A percentile compares a stretch with the other conserved stretches of the same genome.
phyloP scores from a whole-genome alignment of 108 stramenopile species.

The Skeletonema potamos region DNA sequence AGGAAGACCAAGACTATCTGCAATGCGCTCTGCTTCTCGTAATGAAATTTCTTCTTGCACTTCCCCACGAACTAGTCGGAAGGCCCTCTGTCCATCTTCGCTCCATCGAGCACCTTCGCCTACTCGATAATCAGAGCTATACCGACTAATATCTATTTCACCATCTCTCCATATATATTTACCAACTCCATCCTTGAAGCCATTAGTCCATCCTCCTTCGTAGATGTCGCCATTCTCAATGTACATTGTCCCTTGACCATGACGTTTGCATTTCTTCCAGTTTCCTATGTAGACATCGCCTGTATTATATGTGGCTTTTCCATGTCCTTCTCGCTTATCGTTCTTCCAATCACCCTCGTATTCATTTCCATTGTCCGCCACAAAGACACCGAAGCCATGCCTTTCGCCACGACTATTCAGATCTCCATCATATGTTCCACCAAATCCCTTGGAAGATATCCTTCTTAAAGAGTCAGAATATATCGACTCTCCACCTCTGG shows the following conservation, averaged over 20 bases:
- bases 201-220: slow-evolving; percentile 40
- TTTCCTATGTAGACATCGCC: slow-evolving; percentile 40
- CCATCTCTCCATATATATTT: slow-evolving; percentile 51
- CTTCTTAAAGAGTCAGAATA: slow-evolving; percentile 26
- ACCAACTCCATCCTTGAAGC: slow-evolving; percentile 51
- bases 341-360: slow-evolving; percentile 50
- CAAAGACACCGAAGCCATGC: slow-evolving; percentile 39
- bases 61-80: slow-evolving; percentile 44
- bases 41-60: slow-evolving; percentile 43
- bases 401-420: slow-evolving; percentile 41
- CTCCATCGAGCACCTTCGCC: slow-evolving; percentile 56
- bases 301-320: slow-evolving; percentile 31
- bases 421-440: slow-evolving; percentile 44
- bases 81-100: slow-evolving; percentile 41
- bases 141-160: slow-evolving; percentile 47
- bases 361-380: slow-evolving; percentile 46
- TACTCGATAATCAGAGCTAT: slow-evolving; percentile 47
- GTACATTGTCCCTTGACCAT: slow-evolving; percentile 41
- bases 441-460: slow-evolving; percentile 21
- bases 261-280: slow-evolving; percentile 42
- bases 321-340: slow-evolving; percentile 46
- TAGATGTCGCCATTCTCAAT: slow-evolving; percentile 53
- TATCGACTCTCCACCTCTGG: slow-evolving; percentile 36
- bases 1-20: slow-evolving; percentile 34
- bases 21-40: slow-evolving; percentile 34